Evolutionary conservation across 148 eudicot species (phyloP).

Genomic region (Agrostemma githago): DNA sequence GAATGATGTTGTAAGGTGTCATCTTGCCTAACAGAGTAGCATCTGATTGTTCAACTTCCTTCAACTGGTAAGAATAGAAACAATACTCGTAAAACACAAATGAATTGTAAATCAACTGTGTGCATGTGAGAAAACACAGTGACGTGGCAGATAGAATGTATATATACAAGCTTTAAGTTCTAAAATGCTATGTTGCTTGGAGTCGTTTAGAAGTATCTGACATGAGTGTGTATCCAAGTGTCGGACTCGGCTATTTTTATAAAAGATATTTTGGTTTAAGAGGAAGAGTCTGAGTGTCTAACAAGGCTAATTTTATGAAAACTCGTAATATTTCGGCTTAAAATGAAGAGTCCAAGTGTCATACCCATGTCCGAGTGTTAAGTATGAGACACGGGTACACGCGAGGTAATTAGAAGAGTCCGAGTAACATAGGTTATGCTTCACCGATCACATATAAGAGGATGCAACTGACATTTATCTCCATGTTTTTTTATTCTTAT

Average conservation of each 20-base stretch:
- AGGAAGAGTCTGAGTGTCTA: too few species aligned
- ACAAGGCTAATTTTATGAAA: too few species aligned
- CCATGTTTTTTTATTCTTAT: background rate
- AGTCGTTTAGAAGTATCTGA: too few species aligned
- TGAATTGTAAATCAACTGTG: background rate
- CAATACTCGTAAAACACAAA: background rate
- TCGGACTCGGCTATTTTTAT: too few species aligned
- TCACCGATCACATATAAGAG: background rate
- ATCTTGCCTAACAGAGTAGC: slow-evolving; percentile 71
- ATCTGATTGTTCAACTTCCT: slow-evolving; percentile 63
- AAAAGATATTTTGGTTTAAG: too few species aligned
- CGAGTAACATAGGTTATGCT: too few species aligned
- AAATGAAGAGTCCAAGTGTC: too few species aligned
- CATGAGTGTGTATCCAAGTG: too few species aligned
- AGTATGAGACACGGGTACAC: too few species aligned
- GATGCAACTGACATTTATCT: background rate
- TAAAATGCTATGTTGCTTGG: background rate
- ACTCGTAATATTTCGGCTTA: too few species aligned
- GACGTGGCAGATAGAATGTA: background rate
- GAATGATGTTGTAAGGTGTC: slow-evolving; percentile 82
- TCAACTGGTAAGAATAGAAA: slow-evolving; percentile 40
- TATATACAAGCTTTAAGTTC: background rate
- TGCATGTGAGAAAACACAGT: background rate
- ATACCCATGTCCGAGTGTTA: too few species aligned
- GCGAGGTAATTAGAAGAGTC: too few species aligned